Evolutionary conservation across 2,329 filamentous ascomycete species (phyloP).

Genomic region (Epichloe sylvatica): DNA sequence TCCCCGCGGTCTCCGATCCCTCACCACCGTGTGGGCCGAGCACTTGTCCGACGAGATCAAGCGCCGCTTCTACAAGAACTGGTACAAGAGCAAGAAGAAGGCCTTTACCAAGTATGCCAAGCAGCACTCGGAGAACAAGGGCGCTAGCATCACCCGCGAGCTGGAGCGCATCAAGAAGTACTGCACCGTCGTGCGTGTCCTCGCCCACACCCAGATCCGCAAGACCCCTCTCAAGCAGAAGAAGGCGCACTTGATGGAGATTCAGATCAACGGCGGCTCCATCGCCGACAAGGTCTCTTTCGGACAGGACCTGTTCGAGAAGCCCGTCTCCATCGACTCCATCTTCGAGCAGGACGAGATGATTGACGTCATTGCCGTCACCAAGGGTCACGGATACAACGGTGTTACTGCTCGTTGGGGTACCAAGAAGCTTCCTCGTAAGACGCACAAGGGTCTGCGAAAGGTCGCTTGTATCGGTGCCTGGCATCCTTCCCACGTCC

Average conservation of each 20-base stretch:
- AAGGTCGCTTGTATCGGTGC: constrained; percentile 99
- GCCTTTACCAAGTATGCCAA: constrained; percentile 99
- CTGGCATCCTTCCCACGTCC: constrained; percentile 99
- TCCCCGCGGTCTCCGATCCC: constrained; percentile 94
- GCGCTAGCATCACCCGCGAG: constrained; percentile 84
- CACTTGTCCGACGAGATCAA: constrained; percentile 97
- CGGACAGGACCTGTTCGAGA: constrained; percentile 94
- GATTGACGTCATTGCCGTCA: constrained; percentile 97
- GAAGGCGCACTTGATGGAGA: constrained; percentile 99
- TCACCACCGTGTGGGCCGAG: constrained; percentile 99
- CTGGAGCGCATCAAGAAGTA: constrained; percentile 99
- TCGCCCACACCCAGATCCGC: constrained; percentile 98
- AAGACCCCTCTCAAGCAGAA: constrained; percentile 99
- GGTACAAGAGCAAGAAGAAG: constrained; percentile 99
- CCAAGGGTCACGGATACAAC: constrained; percentile 97
- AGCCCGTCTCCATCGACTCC: constrained; percentile 82
- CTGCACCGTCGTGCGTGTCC: constrained; percentile 97
- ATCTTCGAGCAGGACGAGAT: constrained; percentile 99
- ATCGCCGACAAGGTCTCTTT: constrained; percentile 95
- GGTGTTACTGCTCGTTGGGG: constrained; percentile 98
- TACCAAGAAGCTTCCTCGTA: constrained; percentile 99
- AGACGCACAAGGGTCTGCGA: constrained; percentile 99
- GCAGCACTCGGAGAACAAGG: constrained; percentile 93
- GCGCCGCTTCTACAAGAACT: constrained; percentile 99
- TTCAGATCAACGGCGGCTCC: constrained; percentile 97